Base-by-base conservation (phyloP, 805 yeast species). In the Cyberlindnera mrakii region DNA sequence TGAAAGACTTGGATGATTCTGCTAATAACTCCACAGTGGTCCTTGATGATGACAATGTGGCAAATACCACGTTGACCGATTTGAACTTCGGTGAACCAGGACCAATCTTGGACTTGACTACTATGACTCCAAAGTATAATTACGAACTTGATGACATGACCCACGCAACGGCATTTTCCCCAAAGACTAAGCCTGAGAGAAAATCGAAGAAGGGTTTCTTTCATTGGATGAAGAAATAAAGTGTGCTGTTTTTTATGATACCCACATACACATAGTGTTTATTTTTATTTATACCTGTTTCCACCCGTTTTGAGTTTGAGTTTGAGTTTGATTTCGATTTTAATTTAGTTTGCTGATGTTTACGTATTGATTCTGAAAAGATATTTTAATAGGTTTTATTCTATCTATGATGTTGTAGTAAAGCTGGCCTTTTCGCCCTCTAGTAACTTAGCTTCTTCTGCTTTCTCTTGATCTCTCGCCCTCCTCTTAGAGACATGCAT, bases 121-220 rank as follows among this genome's bases (percentile, higher is more conserved):
- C 58, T 10, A 55, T 49, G 56, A 51, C 53, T 0, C 54, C 58
- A 40, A 54, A 50, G 41, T 44, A 39, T 15, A 41, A 48, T 84
- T 95, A 50, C 79, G 86, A 57, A 82, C 93, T 52, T 82, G 90
- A 55, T 85, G 93, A 64, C 27, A 30, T 25, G 14, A 15, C 39
- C 13, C 16, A 10, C 37, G 31, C 35, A 17, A n/a, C 18, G 33
- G 30, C 34, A 14, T 33, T 7, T 23, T 30, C n/a, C 20, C 17
- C 35, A 25, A 14, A 16, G 15, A 20, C 13, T 9, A 30, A 17
- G 36, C 23, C 41, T 6, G 43, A 44, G 9, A 42, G 40, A 43
- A 47, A 42, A 38, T 33, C 41, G 2, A 47, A 40, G 34, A 44
- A 42, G 40, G 30, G 43, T 2, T 44, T 47, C 37, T 44, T 47